Evolutionary conservation across 768 basidiomycete genomes (phyloP).

Genomic region (Mycena epipterygia): DNA sequence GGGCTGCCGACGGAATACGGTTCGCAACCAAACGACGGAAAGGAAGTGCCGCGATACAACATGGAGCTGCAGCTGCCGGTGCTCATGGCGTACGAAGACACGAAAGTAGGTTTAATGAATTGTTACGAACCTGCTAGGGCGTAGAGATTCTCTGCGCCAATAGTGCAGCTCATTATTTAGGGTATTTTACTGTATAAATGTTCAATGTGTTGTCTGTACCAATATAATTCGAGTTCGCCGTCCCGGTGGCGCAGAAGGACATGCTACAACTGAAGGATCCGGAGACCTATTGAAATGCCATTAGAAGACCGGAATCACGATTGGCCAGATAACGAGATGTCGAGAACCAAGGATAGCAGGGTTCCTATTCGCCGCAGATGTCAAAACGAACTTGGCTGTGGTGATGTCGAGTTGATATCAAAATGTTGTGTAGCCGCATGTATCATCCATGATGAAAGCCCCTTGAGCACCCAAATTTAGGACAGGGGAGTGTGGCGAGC

Average conservation of each 20-base stretch:
- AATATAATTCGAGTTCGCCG: slow-evolving; percentile 18
- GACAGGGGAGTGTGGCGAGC: slow-evolving; percentile 2
- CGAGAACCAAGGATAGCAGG: slow-evolving; percentile 3
- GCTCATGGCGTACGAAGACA: slow-evolving; percentile 29
- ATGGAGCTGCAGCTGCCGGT: slow-evolving; percentile 28
- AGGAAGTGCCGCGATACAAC: slow-evolving; percentile 20
- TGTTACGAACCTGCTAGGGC: slow-evolving; percentile 24
- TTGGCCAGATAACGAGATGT: slow-evolving; percentile 15
- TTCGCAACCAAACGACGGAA: slow-evolving; percentile 12
- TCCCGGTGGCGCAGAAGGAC: slow-evolving; percentile 19
- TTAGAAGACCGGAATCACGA: slow-evolving; percentile 19
- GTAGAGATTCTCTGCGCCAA: not conserved
- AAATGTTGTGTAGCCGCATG: not conserved
- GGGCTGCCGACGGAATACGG: slow-evolving; percentile 11
- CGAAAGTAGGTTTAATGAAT: slow-evolving; percentile 29
- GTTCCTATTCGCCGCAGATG: slow-evolving; percentile 13
- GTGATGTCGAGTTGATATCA: slow-evolving; percentile 7
- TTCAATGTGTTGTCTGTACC: slow-evolving; percentile 6
- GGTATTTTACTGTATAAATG: slow-evolving; percentile 20
- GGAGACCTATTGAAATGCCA: slow-evolving; percentile 19
- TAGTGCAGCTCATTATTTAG: not conserved
- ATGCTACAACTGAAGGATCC: not conserved
- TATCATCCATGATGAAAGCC: not conserved
- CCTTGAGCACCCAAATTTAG: not conserved
- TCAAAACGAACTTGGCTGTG: not conserved